Base-by-base conservation (phyloP, 106 monocot genomes). In the Dendrobium huoshanense region DNA sequence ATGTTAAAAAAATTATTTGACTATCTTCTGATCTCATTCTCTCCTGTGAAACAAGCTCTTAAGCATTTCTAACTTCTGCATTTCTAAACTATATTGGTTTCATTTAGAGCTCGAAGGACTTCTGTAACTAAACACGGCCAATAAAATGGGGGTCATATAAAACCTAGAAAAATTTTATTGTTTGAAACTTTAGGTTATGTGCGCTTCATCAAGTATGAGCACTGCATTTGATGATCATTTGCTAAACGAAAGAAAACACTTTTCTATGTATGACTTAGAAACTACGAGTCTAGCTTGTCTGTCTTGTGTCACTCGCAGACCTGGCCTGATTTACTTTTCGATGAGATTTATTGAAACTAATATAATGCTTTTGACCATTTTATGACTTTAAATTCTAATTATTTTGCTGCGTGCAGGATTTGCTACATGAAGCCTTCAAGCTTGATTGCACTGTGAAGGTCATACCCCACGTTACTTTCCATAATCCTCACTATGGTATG, bases 401-500 rank as follows among this genome's bases (percentile, higher is more conserved):
- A 9, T 49, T 49, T 16, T 51, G 7, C 74, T 74, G 48, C 10
- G 8, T 48, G 27, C 15, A 76, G 76, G 76, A 76, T 47, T 48
- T 49, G 49, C 49, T 76, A 49, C 76, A 4, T 47, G 49, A 25
- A 76, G 76, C 76, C 48, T 76, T 76, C 9, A 47, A 76, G 7
- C 9, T 76, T 48, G 76, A 76, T 76, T 76, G 76, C 47, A 76
- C 25, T 42, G 76, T 76, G 27, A 76, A 49, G 49, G 27, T 76
- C 49, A 76, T 76, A 25, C 49, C 76, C 25, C 76, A 76, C 9
- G 76, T 76, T 25, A 13, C 76, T 8, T 76, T 76, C 49, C 76
- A 76, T 25, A 76, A 76, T 76, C 76, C 49, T 76, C 24, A 76
- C 49, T 76, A 76, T 76, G 76, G 76, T 76, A 76, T 27, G 74